Conservation (phyloP, 805 yeast genomes). For the Wickerhamomyces rabaulensis region DNA sequence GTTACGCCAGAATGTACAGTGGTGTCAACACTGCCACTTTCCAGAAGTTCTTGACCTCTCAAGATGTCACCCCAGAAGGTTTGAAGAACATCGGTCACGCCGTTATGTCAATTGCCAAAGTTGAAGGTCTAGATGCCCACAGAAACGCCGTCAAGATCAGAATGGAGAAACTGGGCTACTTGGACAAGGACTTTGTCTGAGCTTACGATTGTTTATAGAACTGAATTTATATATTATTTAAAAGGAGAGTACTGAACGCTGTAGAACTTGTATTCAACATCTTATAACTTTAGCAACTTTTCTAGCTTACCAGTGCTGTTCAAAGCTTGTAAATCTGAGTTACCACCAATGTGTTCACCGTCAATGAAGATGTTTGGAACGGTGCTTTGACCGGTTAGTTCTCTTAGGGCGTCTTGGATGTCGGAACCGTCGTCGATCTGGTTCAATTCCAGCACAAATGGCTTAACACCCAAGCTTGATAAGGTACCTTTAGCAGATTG, state of each 20-base stretch:
- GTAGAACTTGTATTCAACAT: not conserved
- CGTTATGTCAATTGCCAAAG: slow-evolving; percentile 91
- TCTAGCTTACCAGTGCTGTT: slow-evolving; percentile 57
- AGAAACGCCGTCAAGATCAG: slow-evolving; percentile 94
- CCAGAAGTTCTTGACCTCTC: slow-evolving; percentile 93
- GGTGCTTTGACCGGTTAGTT: slow-evolving; percentile 84
- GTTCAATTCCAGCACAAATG: slow-evolving; percentile 39
- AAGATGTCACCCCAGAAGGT: slow-evolving; percentile 83
- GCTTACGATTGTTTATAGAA: not conserved
- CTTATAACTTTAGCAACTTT: slow-evolving; percentile 26
- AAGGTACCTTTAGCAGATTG: slow-evolving; percentile 38
- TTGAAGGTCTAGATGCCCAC: slow-evolving; percentile 97
- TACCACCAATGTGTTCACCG: slow-evolving; percentile 94
- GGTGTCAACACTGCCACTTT: slow-evolving; percentile 96
- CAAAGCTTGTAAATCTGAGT: slow-evolving; percentile 78
- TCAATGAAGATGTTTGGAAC: slow-evolving; percentile 90
- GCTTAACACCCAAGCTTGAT: slow-evolving; percentile 37
- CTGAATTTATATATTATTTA: not conserved
- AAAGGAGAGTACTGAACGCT: too few relatives aligned
- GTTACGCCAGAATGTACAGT: slow-evolving; percentile 94
- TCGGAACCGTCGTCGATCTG: slow-evolving; percentile 69
- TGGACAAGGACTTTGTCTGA: slow-evolving; percentile 29
- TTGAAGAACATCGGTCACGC: slow-evolving; percentile 88
- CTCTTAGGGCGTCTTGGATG: slow-evolving; percentile 71
- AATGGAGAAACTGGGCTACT: slow-evolving; percentile 72